phyloP scores from a whole-genome alignment of 202 grass and related monocot genomes.

The Zoysia matrella region DNA sequence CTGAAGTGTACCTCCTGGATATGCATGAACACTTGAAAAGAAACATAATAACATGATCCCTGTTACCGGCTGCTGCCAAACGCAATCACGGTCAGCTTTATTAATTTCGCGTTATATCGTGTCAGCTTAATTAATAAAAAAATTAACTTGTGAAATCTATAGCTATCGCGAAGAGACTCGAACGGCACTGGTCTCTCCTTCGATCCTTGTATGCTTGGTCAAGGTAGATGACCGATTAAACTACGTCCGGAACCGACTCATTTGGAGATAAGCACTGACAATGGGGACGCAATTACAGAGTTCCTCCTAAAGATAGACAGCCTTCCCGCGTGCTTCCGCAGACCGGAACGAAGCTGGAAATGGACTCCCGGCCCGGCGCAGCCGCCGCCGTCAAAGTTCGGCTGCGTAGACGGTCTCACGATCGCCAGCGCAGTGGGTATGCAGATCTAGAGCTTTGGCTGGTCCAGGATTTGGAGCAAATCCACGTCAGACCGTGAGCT shows the following conservation, averaged over 20 bases:
- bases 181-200: background rate
- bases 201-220: constrained; percentile 17
- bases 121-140: constrained; percentile 19
- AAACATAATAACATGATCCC: background rate
- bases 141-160: background rate
- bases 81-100: constrained; percentile 1
- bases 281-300: background rate
- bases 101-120: background rate
- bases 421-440: background rate
- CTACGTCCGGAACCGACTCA: background rate
- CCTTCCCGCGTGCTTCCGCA: constrained; percentile 51
- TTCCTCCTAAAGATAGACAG: constrained; percentile 22
- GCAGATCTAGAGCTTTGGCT: background rate
- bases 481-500: background rate
- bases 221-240: background rate
- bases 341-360: constrained; percentile 25
- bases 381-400: constrained; percentile 46
- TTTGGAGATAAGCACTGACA: constrained; percentile 16
- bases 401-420: constrained; percentile 23
- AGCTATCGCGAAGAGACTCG: constrained; percentile 3
- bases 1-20: background rate
- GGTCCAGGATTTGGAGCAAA: background rate
- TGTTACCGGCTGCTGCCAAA: no score
- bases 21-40: background rate
- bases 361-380: background rate